Conservation (phyloP, 2,329 filamentous ascomycete species). For the Ophiostoma quercus region DNA sequence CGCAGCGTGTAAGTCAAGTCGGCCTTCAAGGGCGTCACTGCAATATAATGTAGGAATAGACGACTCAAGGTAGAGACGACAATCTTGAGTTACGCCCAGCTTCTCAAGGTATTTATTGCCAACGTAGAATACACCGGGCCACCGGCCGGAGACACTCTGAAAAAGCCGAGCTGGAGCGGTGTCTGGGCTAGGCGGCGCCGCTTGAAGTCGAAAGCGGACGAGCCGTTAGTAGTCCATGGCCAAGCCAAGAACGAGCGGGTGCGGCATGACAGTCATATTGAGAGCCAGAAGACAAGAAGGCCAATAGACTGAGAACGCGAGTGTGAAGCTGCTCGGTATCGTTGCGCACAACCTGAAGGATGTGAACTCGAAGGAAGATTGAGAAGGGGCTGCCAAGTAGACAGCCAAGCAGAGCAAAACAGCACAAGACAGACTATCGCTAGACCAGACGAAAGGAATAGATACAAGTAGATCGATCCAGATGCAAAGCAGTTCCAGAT, state of each 20-base stretch:
- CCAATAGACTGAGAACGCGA: neutral
- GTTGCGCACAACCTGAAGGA: neutral
- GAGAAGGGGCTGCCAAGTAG: neutral
- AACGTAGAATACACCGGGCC: too few species aligned
- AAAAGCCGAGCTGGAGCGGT: neutral
- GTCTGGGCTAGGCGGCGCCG: neutral
- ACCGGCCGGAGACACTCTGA: neutral
- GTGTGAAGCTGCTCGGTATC: neutral
- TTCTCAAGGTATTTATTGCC: too few species aligned
- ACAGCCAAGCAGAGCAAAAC: neutral
- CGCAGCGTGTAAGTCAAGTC: neutral
- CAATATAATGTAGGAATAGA: neutral
- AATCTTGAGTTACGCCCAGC: too few species aligned
- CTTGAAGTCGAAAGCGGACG: neutral
- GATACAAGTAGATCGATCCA: neutral
- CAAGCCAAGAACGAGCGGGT: neutral
- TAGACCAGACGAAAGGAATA: neutral
- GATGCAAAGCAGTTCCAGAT: too few species aligned
- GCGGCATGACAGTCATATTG: neutral
- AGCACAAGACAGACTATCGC: neutral
- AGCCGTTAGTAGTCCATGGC: neutral
- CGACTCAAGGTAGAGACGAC: too few species aligned
- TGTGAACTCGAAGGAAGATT: neutral
- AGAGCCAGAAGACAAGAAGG: neutral
- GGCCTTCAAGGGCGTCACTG: neutral